These are phyloP conservation scores for Tylopilus sp. DNA, from an alignment of 1,284 basidiomycete genomes.

Conservation along the genomic window DNA sequence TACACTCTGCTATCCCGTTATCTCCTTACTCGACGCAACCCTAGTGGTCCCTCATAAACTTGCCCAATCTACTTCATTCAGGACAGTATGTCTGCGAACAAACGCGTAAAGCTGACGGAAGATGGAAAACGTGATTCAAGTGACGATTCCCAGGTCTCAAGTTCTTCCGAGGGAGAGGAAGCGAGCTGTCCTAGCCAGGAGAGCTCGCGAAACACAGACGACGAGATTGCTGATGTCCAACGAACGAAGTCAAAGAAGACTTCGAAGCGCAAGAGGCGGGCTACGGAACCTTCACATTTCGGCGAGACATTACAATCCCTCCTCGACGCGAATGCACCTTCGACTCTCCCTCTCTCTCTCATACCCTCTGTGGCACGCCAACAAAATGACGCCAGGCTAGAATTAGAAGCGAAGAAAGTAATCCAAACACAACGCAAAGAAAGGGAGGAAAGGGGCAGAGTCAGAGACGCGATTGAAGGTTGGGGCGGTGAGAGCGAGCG, in stretches of 20 bases:
- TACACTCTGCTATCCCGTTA: not conserved
- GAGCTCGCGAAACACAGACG: constrained; percentile 49
- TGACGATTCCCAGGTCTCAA: constrained; percentile 18
- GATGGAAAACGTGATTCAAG: constrained; percentile 24
- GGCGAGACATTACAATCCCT: constrained; percentile 68
- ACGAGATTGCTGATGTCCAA: constrained; percentile 56
- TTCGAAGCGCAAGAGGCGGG: constrained; percentile 72
- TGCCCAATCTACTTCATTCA: not conserved
- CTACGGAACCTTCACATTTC: constrained; percentile 69
- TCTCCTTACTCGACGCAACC: not conserved
- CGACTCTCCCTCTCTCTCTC: constrained; percentile 64
- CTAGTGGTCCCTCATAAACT: not conserved
- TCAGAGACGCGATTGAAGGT: constrained; percentile 74
- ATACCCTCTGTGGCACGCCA: constrained; percentile 67
- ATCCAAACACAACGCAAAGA: constrained; percentile 70
- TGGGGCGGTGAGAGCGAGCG: constrained; percentile 80
- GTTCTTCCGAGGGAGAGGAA: constrained; percentile 28
- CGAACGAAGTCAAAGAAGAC: constrained; percentile 70
- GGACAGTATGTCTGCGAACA: constrained; percentile 35
- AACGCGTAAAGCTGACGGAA: constrained; percentile 41
- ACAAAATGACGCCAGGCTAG: constrained; percentile 69
- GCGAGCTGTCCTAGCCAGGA: constrained; percentile 34
- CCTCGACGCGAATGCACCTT: constrained; percentile 63
- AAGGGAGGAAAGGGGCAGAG: constrained; percentile 67
- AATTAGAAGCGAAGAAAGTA: constrained; percentile 63